These are phyloP conservation scores for Aspergillus eucalypticola DNA, from an alignment of 2,329 filamentous ascomycete species.

Conservation along the genomic window DNA sequence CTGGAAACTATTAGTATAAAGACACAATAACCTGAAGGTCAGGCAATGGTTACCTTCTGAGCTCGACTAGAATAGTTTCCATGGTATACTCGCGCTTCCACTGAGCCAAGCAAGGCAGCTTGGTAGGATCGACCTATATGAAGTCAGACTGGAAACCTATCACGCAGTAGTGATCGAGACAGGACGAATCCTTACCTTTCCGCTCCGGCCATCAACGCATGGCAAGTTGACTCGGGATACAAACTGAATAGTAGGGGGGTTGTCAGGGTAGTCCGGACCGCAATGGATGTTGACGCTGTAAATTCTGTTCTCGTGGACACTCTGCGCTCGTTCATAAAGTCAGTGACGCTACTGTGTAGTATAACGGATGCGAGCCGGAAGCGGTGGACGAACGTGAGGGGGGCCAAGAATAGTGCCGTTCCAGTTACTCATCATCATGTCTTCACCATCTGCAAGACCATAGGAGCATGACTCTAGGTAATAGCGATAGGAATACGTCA, in stretches of 20 bases:
- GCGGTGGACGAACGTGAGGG: conserved; percentile 71
- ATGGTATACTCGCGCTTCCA: conserved; percentile 95
- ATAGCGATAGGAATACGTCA: conserved; percentile 26
- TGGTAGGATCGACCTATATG: conserved; percentile 72
- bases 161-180: background rate
- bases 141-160: background rate
- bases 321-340: conserved; percentile 54
- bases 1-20: conserved; percentile 51
- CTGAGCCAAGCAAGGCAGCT: conserved; percentile 79
- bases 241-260: conserved; percentile 87
- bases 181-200: conserved; percentile 56
- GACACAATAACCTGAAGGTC: conserved; percentile 22
- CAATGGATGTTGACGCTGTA: conserved; percentile 98
- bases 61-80: conserved; percentile 87
- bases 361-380: background rate
- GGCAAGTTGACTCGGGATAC: conserved; percentile 95
- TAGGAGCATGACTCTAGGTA: conserved; percentile 88
- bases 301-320: conserved; percentile 97
- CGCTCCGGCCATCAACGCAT: conserved; percentile 78
- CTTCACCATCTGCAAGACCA: conserved; percentile 88
- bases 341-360: conserved; percentile 12
- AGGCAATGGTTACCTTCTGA: conserved; percentile 63
- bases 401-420: conserved; percentile 96
- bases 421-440: conserved; percentile 97
- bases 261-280: conserved; percentile 82